Percentiles rank a stretch among this genome's conserved stretches.
phyloP scores from a whole-genome alignment of 78 protist genomes.

The Chrysochromulina parva region DNA sequence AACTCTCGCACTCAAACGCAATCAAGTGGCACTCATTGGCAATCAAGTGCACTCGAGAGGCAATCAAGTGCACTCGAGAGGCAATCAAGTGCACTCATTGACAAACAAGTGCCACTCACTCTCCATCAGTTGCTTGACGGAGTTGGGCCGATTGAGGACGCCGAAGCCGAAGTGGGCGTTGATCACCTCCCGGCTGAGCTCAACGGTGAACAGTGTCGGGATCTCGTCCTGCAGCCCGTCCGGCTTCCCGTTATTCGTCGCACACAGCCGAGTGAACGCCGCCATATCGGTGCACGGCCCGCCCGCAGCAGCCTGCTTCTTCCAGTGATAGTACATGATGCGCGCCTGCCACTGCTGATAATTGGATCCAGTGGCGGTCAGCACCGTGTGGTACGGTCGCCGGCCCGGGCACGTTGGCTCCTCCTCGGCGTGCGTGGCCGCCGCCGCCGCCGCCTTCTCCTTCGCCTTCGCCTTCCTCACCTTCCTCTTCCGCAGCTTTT shows the following conservation, averaged over 20 bases:
- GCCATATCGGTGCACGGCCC: neutral
- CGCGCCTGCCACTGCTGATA: slow-evolving; percentile 30
- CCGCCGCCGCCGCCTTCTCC: too few relatives aligned
- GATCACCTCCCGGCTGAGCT: neutral
- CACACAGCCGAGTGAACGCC: slow-evolving; percentile 4
- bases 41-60: too few relatives aligned
- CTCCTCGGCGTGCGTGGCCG: too few relatives aligned
- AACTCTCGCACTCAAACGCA: too few relatives aligned
- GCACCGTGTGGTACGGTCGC: neutral
- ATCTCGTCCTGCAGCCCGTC: slow-evolving; percentile 12
- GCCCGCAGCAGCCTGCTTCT: neutral
- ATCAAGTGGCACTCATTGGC: too few relatives aligned
- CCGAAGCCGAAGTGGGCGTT: neutral
- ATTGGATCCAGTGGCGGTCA: neutral
- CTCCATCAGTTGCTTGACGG: neutral
- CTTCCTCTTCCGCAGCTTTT: too few relatives aligned
- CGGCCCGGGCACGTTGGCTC: too few relatives aligned
- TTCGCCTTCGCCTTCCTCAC: too few relatives aligned
- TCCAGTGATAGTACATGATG: slow-evolving; percentile 6
- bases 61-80: too few relatives aligned
- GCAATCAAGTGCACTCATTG: too few relatives aligned
- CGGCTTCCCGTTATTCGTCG: neutral
- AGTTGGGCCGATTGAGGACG: neutral
- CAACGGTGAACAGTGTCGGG: neutral
- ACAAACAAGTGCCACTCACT: too few relatives aligned